phyloP scores from a whole-genome alignment of 306 rosid species.

The Ammopiptanthus mongolicus region DNA sequence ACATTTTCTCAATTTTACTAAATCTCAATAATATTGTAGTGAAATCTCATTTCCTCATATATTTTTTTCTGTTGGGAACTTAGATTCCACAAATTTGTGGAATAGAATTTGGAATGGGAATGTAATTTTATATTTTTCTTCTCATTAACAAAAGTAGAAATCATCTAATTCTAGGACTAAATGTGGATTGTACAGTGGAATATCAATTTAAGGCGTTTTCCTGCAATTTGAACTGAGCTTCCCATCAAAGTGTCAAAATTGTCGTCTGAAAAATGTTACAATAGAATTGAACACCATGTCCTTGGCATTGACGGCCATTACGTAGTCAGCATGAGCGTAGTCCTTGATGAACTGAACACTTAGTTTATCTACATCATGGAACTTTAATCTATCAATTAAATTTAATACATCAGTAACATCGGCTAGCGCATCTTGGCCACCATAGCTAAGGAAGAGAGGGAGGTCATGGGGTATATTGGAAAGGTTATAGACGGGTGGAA shows the following conservation, averaged over 20 bases:
- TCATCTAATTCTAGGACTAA: too few species aligned
- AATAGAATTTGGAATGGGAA: too few species aligned
- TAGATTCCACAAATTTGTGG: too few species aligned
- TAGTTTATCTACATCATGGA: slow-evolving; percentile 56
- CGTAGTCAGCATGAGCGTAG: slow-evolving; percentile 62
- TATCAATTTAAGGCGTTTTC: too few species aligned
- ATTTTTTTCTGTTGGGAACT: too few species aligned
- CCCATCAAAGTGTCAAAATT: neutral
- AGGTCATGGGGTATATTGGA: slow-evolving; percentile 56
- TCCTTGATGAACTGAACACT: slow-evolving; percentile 45
- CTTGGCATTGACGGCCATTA: slow-evolving; percentile 57
- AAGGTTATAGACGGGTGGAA: slow-evolving; percentile 61
- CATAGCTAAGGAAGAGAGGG: slow-evolving; percentile 68
- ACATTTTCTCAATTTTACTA: too few species aligned
- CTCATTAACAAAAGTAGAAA: too few species aligned
- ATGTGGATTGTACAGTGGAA: too few species aligned
- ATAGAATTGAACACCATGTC: slow-evolving; percentile 41
- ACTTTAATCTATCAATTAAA: slow-evolving; percentile 38
- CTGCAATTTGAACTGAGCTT: neutral
- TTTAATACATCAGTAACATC: slow-evolving; percentile 40
- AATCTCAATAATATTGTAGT: too few species aligned
- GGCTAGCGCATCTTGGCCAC: slow-evolving; percentile 62
- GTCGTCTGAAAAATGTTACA: slow-evolving; percentile 38
- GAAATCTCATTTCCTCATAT: too few species aligned
- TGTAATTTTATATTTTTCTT: too few species aligned